phyloP scores from a whole-genome alignment of 768 basidiomycete genomes.

The Tricholoma terreum region DNA sequence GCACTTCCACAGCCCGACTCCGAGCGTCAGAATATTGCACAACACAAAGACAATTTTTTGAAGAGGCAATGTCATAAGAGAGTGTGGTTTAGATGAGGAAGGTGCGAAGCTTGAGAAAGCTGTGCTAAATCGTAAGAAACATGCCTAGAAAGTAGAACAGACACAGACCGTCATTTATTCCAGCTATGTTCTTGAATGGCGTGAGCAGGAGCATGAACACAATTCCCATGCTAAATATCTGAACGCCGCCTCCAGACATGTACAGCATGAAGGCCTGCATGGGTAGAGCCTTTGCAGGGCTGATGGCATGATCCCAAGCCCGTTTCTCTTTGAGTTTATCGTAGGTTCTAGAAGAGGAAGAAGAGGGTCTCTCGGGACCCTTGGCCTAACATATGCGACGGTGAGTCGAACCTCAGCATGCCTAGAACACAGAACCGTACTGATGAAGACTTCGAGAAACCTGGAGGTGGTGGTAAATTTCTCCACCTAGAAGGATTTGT shows the following conservation, averaged over 20 bases:
- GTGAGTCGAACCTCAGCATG: not conserved
- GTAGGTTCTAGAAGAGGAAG: constrained; percentile 46
- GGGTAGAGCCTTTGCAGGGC: constrained; percentile 86
- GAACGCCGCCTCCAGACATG: constrained; percentile 95
- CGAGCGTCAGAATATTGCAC: constrained; percentile 76
- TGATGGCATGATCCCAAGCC: constrained; percentile 82
- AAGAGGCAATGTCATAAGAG: constrained; percentile 54
- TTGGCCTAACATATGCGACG: constrained; percentile 36
- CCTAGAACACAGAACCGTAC: constrained; percentile 20
- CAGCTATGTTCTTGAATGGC: constrained; percentile 80
- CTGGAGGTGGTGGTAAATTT: constrained; percentile 62
- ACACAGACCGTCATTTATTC: constrained; percentile 71
- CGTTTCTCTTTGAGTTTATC: constrained; percentile 70
- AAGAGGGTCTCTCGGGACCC: constrained; percentile 30
- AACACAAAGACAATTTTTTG: constrained; percentile 71
- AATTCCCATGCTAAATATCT: constrained; percentile 96
- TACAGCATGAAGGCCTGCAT: constrained; percentile 99
- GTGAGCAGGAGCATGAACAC: constrained; percentile 88
- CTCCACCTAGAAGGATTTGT: constrained; percentile 45
- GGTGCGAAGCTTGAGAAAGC: constrained; percentile 78
- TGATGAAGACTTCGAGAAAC: constrained; percentile 54
- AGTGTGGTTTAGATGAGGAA: constrained; percentile 49
- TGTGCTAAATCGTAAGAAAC: constrained; percentile 19
- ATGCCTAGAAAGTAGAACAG: not conserved
- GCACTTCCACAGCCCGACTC: constrained; percentile 91